Conservation (phyloP, 169 alveolate genomes). For the Cryptosporidium canis region DNA sequence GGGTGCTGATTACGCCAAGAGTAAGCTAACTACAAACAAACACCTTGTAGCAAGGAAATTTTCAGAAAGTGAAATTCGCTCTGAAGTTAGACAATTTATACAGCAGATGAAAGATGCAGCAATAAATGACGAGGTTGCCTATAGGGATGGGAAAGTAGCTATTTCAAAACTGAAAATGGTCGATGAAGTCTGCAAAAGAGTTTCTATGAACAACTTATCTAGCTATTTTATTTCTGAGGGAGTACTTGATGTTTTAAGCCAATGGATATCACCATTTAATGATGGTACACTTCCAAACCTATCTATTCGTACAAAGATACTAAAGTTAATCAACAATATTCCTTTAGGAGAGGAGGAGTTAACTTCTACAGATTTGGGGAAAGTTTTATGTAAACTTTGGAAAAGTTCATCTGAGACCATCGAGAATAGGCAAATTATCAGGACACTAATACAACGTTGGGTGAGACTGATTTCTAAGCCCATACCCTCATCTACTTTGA, state of each 20-base stretch:
- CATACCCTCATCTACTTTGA: background rate
- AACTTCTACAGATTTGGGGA: conserved; percentile 84
- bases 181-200: conserved; percentile 79
- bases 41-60: background rate
- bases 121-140: conserved; percentile 20
- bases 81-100: conserved; percentile 33
- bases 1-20: background rate
- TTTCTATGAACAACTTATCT: conserved; percentile 84
- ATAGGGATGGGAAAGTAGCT: conserved; percentile 81
- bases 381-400: conserved; percentile 82
- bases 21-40: background rate
- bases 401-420: conserved; percentile 84
- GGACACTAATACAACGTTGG: conserved; percentile 85
- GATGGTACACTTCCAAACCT: conserved; percentile 86
- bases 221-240: conserved; percentile 84
- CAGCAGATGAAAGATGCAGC: conserved; percentile 63
- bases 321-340: conserved; percentile 80
- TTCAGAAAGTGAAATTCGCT: conserved; percentile 38
- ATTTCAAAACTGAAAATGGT: conserved; percentile 83
- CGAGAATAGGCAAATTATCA: conserved; percentile 81
- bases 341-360: conserved; percentile 83
- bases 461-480: conserved; percentile 79
- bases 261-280: conserved; percentile 82
- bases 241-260: conserved; percentile 82
- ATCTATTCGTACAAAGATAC: conserved; percentile 81